Evolutionary conservation across 495 filamentous ascomycete genomes (phyloP).

Genomic region (Podospora australis): DNA sequence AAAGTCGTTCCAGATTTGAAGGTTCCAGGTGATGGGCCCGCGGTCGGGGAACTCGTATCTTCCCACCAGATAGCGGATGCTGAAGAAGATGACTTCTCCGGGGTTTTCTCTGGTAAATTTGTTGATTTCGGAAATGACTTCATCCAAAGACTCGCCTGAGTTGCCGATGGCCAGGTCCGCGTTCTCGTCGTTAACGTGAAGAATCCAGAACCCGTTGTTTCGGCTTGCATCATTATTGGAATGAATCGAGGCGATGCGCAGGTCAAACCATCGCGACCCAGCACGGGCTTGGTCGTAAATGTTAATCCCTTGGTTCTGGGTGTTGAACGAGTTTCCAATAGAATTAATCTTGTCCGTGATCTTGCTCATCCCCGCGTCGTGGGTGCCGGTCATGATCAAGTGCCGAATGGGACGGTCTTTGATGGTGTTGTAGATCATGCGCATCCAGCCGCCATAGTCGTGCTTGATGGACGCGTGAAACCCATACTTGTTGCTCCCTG

Average conservation of each 20-base stretch:
- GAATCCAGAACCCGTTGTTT: slow-evolving; percentile 15
- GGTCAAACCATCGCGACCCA: slow-evolving; percentile 28
- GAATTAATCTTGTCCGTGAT: slow-evolving; percentile 17
- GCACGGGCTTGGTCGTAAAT: slow-evolving; percentile 24
- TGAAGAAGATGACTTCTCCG: slow-evolving; percentile 29
- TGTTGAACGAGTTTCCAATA: slow-evolving; percentile 18
- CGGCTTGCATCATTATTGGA: background rate
- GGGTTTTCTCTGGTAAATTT: slow-evolving; percentile 24
- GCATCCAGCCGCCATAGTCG: slow-evolving; percentile 28
- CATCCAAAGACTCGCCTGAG: slow-evolving; percentile 21
- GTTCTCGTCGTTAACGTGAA: slow-evolving; percentile 17
- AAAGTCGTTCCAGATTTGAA: slow-evolving; percentile 10
- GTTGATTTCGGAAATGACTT: slow-evolving; percentile 28
- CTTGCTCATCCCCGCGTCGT: slow-evolving; percentile 28
- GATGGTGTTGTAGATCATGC: slow-evolving; percentile 24
- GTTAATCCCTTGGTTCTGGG: slow-evolving; percentile 23
- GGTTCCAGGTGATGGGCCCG: slow-evolving; percentile 17
- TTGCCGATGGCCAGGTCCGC: slow-evolving; percentile 18
- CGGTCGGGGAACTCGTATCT: slow-evolving; percentile 14
- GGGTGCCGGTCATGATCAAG: slow-evolving; percentile 25
- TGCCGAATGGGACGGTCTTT: slow-evolving; percentile 19
- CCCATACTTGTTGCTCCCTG: slow-evolving; percentile 23
- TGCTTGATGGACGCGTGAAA: slow-evolving; percentile 22
- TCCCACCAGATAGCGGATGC: slow-evolving; percentile 22
- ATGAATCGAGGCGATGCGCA: slow-evolving; percentile 20